Evolutionary conservation across 2,329 filamentous ascomycete species (phyloP).

Genomic region (Ceratocystis lukuohia): DNA sequence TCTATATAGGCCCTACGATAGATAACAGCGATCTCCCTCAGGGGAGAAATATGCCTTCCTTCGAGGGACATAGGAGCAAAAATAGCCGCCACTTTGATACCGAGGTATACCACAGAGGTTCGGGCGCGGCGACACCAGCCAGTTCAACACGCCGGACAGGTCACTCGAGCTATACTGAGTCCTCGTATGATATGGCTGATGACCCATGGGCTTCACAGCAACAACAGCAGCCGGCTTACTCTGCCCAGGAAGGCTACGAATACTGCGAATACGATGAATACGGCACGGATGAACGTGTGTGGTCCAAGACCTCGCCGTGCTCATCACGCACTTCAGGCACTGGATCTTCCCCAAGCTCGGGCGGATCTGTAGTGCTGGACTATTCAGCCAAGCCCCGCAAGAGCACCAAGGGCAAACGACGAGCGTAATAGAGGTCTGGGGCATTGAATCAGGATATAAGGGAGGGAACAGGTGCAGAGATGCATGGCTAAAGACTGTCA

Average conservation of each 20-base stretch:
- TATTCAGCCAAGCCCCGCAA: background rate
- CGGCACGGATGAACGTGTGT: background rate
- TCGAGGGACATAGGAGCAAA: background rate
- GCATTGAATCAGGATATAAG: too few relatives aligned
- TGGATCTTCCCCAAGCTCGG: background rate
- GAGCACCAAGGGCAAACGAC: background rate
- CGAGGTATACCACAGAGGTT: background rate
- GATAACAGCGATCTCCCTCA: background rate
- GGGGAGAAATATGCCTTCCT: background rate
- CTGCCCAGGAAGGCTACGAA: background rate
- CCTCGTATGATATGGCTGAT: background rate
- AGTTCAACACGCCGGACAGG: background rate
- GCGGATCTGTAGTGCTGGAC: conserved; percentile 1
- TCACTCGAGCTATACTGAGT: background rate
- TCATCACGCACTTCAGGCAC: conserved; percentile 1
- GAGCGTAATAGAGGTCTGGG: background rate
- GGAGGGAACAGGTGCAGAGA: background rate
- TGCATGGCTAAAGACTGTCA: background rate
- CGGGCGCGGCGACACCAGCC: background rate
- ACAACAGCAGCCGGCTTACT: background rate
- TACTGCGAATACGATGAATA: background rate
- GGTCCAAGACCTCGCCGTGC: background rate
- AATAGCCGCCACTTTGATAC: background rate
- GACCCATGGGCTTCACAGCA: background rate
- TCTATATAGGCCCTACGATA: background rate